Percentiles rank a stretch among this genome's conserved stretches.
These are phyloP conservation scores for Didymella arachidicola DNA, from an alignment of 2,329 filamentous ascomycete species.

Conservation along the genomic window DNA sequence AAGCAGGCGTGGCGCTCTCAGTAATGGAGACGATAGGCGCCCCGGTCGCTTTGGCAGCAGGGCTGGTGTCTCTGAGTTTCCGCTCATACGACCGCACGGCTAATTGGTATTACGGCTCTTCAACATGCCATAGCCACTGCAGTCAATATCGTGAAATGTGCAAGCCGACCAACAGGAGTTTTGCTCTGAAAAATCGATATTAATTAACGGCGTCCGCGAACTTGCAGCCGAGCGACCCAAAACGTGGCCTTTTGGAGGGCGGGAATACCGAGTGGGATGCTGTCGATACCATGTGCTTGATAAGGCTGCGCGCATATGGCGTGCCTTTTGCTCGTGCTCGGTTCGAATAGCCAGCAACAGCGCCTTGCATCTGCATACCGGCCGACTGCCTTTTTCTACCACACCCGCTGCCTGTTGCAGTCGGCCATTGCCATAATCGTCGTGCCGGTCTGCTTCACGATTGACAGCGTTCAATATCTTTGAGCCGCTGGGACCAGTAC, in stretches of 20 bases:
- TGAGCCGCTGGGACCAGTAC: slow-evolving; percentile 32
- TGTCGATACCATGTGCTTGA: slow-evolving; percentile 29
- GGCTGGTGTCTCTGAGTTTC: slow-evolving; percentile 40
- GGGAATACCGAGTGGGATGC: slow-evolving; percentile 21
- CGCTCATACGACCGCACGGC: slow-evolving; percentile 39
- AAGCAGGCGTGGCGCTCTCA: slow-evolving; percentile 39
- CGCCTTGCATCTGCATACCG: slow-evolving; percentile 29
- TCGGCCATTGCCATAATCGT: slow-evolving; percentile 18
- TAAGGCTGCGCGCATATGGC: slow-evolving; percentile 25
- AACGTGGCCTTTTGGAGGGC: slow-evolving; percentile 20
- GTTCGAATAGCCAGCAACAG: slow-evolving; percentile 24
- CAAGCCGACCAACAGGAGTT: slow-evolving; percentile 9
- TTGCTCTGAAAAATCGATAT: slow-evolving; percentile 8
- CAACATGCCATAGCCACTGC: slow-evolving; percentile 27
- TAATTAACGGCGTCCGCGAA: slow-evolving; percentile 12
- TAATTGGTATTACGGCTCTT: slow-evolving; percentile 44
- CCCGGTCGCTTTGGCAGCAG: slow-evolving; percentile 35
- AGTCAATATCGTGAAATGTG: slow-evolving; percentile 16
- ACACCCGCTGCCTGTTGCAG: slow-evolving; percentile 41
- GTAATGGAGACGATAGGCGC: slow-evolving; percentile 45
- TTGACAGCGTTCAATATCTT: slow-evolving; percentile 41
- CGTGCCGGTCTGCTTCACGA: slow-evolving; percentile 34
- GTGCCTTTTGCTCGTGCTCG: slow-evolving; percentile 26
- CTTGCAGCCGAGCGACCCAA: slow-evolving; percentile 22
- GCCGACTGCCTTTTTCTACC: slow-evolving; percentile 28